phyloP scores from a whole-genome alignment of 805 yeast species.

The Pichia insulana region DNA sequence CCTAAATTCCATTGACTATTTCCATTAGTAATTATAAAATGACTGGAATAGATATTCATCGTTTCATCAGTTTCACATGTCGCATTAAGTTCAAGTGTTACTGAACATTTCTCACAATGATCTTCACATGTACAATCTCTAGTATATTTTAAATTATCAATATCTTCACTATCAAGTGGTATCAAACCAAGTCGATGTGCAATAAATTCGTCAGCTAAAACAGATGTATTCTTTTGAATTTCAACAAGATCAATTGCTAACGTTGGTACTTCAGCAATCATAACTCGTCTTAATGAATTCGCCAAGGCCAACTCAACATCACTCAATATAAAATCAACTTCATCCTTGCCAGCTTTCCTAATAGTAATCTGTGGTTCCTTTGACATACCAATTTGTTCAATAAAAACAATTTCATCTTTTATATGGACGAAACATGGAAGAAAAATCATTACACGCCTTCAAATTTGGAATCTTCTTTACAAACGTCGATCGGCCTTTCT shows the following conservation, averaged over 20 bases:
- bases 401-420: neutral
- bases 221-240: slow-evolving; percentile 86
- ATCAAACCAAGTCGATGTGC: slow-evolving; percentile 90
- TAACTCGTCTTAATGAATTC: slow-evolving; percentile 82
- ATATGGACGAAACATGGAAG: neutral
- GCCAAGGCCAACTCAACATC: slow-evolving; percentile 88
- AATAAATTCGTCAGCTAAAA: slow-evolving; percentile 92
- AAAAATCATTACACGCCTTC: neutral
- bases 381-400: slow-evolving; percentile 7
- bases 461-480: neutral
- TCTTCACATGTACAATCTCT: slow-evolving; percentile 98
- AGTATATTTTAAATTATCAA: slow-evolving; percentile 76
- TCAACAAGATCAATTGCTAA: slow-evolving; percentile 94
- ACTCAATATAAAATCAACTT: slow-evolving; percentile 80
- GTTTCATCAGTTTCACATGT: slow-evolving; percentile 77
- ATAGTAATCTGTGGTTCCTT: slow-evolving; percentile 78
- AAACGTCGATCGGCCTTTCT: neutral
- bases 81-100: slow-evolving; percentile 79
- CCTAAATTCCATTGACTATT: slow-evolving; percentile 44
- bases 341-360: slow-evolving; percentile 75
- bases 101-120: slow-evolving; percentile 93
- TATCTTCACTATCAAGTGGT: slow-evolving; percentile 78
- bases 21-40: slow-evolving; percentile 39
- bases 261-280: slow-evolving; percentile 95
- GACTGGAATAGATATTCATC: slow-evolving; percentile 84